Evolutionary conservation across 805 yeast species (phyloP), one percentile per base, ranked within the genome.

Genomic region (Cyberlindnera petersonii): DNA sequence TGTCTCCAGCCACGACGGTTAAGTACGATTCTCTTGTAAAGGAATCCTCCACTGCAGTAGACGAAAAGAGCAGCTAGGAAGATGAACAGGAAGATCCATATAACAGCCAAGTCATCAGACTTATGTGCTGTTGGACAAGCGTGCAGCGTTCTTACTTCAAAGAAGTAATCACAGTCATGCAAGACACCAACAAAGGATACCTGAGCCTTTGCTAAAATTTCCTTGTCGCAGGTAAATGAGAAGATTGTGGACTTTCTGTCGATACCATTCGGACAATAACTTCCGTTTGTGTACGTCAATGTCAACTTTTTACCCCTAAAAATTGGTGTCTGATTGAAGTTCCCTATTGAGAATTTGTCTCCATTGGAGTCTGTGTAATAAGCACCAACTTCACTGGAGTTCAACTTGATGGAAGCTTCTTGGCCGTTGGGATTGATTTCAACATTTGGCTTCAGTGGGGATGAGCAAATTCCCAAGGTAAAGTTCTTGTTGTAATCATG

Each of bases 71-170:
- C 73, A 22, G 69, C 63, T 6, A 64, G 46, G 18, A 68, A 46
- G 37, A 82, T 79, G 29, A 77, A 64, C 14, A 76, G 44, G 47
- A 83, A 80, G 34, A 83, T 77, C 67, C 85, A 76, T 37, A 82
- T 70, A 4, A 81, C 77, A 14, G 81, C 79, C 39, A 75, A 60
- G 43, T 82, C 77, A 52, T 80, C 81, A 10, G 71, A 75, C 49
- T 78, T 74, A 36, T 80, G 78, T 9, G 85, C 77, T 1, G 88
- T 82, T 0, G 95, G 86, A 60, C 96, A 87, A 0, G 95, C 96
- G 61, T 81, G 83, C 30, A 85, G 78, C 4, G 95, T 84, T 48
- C 87, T 65, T 23, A 86, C 87, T 55, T 87, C 96, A 58, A 87
- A 87, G 54, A 82, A 75, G 59, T 85, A 87, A 26, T 82, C 77